Evolutionary conservation across 768 basidiomycete species (phyloP), one percentile per base, ranked within the genome.

Genomic region (Pisolithus sp.): DNA sequence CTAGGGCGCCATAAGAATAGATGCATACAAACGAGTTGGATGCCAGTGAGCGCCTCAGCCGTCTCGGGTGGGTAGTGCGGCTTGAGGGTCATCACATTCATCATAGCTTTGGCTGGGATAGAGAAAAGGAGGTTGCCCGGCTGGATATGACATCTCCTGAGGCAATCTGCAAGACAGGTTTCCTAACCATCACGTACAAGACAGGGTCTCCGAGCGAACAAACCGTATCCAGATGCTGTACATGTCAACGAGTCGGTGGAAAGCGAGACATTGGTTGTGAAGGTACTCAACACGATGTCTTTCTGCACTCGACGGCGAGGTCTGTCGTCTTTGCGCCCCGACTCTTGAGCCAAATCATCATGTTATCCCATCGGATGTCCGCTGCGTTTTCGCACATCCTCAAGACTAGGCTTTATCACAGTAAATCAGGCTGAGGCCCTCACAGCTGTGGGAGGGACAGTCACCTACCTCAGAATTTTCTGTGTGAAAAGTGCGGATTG

Each of bases 1-100:
- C 53, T 49, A 2, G 85, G 86, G 40, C 77, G 77, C 68, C 88
- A 76, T 2, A 93, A 70, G 38, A 81, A 74, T 9, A 96, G 74
- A 72, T 96, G 91, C 53, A 97, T 69, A 6, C 90, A 81, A 30
- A 96, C 78, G 15, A 89, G 66, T 61, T 96, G 93, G 4, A 76
- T 76, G 9, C 89, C 86, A 21, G 77, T 81, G 54, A 86, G 63
- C 15, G 61, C 58, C 7, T 59, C 57, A 48, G 50, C 49, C 6
- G 53, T 26, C 42, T 60, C 42, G 1, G 63, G 43, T 31, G 83
- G 78, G 67, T 92, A 87, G 39, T 80, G 70, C 2, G 75, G 70
- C 21, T 68, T 65, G 31, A 96, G 75, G 0, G 93, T 93, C 43
- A 74, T 71, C 37, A 74, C 68, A 67, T 94, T 97, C 57, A 95